Evolutionary conservation across 257 asterid species (phyloP).

Genomic region (Solanum ahanhuiri): DNA sequence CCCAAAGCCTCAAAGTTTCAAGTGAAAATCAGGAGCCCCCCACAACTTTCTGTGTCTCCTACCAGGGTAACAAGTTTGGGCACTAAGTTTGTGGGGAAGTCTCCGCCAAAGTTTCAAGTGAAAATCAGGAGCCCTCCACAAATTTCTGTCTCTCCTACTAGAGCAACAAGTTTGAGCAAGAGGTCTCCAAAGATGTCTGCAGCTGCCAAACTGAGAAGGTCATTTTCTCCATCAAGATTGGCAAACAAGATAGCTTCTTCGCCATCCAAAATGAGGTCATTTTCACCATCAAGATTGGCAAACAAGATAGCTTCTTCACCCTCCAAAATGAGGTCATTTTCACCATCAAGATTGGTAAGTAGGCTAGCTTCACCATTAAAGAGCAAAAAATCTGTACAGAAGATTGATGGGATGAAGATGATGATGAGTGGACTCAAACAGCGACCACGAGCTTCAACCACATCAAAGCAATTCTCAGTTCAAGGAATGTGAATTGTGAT

Average conservation of each 20-base stretch:
- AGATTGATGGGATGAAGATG: constrained; percentile 27
- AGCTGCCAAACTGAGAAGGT: constrained; percentile 46
- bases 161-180: constrained; percentile 9
- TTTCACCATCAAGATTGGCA: constrained; percentile 33
- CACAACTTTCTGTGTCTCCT: constrained; percentile 28
- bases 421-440: constrained; percentile 59
- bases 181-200: constrained; percentile 33
- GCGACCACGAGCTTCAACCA: constrained; percentile 21
- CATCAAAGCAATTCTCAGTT: constrained; percentile 38
- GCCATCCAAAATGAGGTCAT: constrained; percentile 15
- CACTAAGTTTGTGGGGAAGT: constrained; percentile 46
- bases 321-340: constrained; percentile 6
- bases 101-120: constrained; percentile 39
- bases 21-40: constrained; percentile 46
- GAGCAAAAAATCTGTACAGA: constrained; percentile 37
- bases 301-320: constrained; percentile 32
- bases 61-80: neutral
- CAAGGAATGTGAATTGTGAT: constrained; percentile 29
- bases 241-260: constrained; percentile 30
- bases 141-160: constrained; percentile 24
- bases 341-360: constrained; percentile 7
- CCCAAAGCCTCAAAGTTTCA: constrained; percentile 31
- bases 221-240: constrained; percentile 60
- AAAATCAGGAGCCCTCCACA: constrained; percentile 47
- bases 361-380: constrained; percentile 35